phyloP scores from a whole-genome alignment of 306 rosid genomes.

The Cucurbita ficifolia region DNA sequence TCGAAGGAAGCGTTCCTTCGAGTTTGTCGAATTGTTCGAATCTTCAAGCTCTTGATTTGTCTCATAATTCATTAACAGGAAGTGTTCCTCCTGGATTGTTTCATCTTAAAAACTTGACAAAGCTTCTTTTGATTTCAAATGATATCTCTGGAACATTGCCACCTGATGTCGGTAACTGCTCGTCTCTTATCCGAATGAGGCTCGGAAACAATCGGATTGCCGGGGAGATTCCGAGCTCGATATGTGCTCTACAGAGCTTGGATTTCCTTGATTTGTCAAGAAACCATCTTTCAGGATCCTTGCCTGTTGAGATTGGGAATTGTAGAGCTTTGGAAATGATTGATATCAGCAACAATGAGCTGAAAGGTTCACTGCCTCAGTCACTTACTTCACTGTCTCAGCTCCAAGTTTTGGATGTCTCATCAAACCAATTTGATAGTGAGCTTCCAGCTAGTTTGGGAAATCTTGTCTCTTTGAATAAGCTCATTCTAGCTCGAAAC shows the following conservation, averaged over 20 bases:
- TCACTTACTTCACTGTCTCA: constrained; percentile 46
- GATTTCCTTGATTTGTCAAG: constrained; percentile 69
- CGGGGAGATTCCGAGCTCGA: constrained; percentile 56
- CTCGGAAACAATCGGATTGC: constrained; percentile 61
- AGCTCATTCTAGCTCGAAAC: constrained; percentile 58
- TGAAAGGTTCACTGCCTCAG: constrained; percentile 54
- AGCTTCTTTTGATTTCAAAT: constrained; percentile 68
- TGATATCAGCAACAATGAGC: constrained; percentile 50
- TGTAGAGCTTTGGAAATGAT: constrained; percentile 75
- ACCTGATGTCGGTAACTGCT: constrained; percentile 57
- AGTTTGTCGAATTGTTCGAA: constrained; percentile 42
- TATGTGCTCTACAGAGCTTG: constrained; percentile 44
- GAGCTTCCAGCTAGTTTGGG: constrained; percentile 54
- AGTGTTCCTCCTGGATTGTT: constrained; percentile 59
- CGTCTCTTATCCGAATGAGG: constrained; percentile 64
- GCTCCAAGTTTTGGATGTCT: constrained; percentile 72
- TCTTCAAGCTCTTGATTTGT: constrained; percentile 68
- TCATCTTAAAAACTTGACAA: constrained; percentile 71
- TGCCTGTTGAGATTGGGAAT: constrained; percentile 71
- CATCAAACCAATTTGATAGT: constrained; percentile 47
- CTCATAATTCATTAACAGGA: constrained; percentile 65
- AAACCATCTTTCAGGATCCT: constrained; percentile 52
- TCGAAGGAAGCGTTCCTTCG: constrained; percentile 80
- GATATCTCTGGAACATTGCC: constrained; percentile 80
- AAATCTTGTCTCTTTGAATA: constrained; percentile 49